Evolutionary conservation across 176 grass and related monocot genomes (phyloP).

Genomic region (Puccinellia tenuiflora): DNA sequence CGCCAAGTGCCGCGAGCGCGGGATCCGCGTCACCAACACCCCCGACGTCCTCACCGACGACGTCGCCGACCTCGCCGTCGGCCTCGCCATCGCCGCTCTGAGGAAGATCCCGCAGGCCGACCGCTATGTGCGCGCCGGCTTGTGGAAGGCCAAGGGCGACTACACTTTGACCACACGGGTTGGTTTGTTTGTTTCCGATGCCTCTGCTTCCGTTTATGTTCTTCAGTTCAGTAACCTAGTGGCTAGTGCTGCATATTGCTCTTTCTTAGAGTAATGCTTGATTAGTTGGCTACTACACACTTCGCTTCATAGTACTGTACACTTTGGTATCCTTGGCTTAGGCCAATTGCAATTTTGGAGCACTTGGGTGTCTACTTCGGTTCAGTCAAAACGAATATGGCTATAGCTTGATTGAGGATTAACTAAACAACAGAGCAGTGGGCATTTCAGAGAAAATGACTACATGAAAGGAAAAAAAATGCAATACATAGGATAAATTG

Average conservation of each 20-base stretch:
- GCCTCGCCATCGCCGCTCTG: too few species aligned
- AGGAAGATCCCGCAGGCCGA: too few species aligned
- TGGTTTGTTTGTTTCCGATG: conserved; percentile 33
- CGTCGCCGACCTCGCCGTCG: too few species aligned
- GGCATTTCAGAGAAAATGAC: neutral
- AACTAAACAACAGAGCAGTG: neutral
- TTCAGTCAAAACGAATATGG: neutral
- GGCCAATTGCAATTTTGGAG: neutral
- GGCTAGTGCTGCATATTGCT: neutral
- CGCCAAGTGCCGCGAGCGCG: too few species aligned
- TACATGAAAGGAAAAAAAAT: neutral
- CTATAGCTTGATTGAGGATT: neutral
- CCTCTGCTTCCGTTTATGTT: neutral
- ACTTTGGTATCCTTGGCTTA: neutral
- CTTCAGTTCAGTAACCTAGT: neutral
- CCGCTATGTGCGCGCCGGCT: too few species aligned
- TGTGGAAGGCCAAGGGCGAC: too few species aligned
- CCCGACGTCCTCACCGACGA: too few species aligned
- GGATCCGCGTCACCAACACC: too few species aligned
- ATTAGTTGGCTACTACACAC: neutral
- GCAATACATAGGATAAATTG: neutral
- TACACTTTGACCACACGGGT: conserved; percentile 53
- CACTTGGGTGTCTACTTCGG: neutral
- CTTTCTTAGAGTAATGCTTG: neutral
- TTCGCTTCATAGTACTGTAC: too few species aligned